Base-by-base conservation (phyloP, 768 basidiomycete species). In the Pholiota microspora region DNA sequence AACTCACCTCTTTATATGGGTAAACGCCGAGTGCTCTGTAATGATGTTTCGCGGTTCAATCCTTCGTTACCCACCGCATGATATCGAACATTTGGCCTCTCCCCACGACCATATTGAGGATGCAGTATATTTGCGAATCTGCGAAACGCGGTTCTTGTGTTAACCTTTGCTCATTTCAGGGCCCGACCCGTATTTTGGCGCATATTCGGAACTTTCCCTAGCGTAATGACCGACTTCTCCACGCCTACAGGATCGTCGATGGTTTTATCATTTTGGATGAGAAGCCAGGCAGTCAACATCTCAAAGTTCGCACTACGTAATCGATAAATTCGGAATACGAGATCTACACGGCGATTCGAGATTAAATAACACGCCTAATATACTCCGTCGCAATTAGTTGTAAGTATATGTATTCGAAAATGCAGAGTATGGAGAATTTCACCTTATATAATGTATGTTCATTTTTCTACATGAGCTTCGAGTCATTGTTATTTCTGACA, bases 1-100 rank as follows among this genome's bases (percentile, higher is more conserved):
- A n/a, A 34, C 36, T 18, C 21, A 24, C 31, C 23, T 35, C 48
- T 45, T 32, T 68, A 65, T 70, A 71, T 70, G 68, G 59, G 46
- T 28, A 27, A 44, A 48, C 36, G 53, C 45, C 53, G 52, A 50
- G 35, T 54, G 52, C 44, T 54, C 42, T 56, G 36, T 36, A 50
- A 46, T 38, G 32, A 47, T 16, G 23, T 27, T 47, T 45, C 46
- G 25, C 56, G 54, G 49, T 53, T 56, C 59, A 54, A 54, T 42
- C 34, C 53, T 54, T 55, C 56, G 51, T 59, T 53, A 59, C 47
- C 55, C 49, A 49, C 61, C 67, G 50, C 58, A 58, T 59, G 58
- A 45, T 57, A 51, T 55, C 59, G 59, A 46, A 46, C 27, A 15
- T 54, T 38, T 47, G 53, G 45, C 27, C 31, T 40, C 53, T 55